Percentiles rank a stretch among this genome's conserved stretches.
Conservation (phyloP, 208 protist genomes). For the Crithidia mellificae region DNA sequence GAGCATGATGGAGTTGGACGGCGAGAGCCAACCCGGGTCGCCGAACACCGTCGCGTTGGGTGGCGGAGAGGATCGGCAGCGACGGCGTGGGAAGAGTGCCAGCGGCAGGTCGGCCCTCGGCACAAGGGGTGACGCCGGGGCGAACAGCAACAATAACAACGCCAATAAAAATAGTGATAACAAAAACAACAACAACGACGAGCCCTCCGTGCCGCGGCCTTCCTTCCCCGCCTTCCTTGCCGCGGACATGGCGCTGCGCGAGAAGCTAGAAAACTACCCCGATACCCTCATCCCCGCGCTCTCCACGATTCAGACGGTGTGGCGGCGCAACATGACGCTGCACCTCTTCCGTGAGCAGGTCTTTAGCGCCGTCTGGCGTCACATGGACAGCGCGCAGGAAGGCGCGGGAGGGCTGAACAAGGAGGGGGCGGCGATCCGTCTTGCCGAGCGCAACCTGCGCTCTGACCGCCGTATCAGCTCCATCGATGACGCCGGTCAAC, state of each 20-base stretch:
- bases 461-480: conserved; percentile 14
- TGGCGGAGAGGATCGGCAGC: not conserved
- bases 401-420: conserved; percentile 11
- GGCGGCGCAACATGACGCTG: conserved; percentile 37
- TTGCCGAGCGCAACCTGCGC: conserved; percentile 20
- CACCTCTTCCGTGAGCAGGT: conserved; percentile 44
- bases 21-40: not conserved
- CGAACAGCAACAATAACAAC: not conserved
- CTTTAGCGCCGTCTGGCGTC: conserved; percentile 47
- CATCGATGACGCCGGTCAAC: not conserved
- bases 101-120: not conserved
- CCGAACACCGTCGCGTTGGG: not conserved
- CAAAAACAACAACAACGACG: not conserved
- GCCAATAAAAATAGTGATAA: too few species aligned
- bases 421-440: conserved; percentile 16
- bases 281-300: conserved; percentile 14
- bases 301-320: conserved; percentile 44
- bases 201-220: not conserved
- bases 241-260: conserved; percentile 13
- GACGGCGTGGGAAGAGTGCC: not conserved
- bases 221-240: conserved; percentile 18
- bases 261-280: conserved; percentile 21
- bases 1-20: not conserved
- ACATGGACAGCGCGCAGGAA: conserved; percentile 49
- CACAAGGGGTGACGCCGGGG: not conserved